Evolutionary conservation across 108 stramenopile species (phyloP), one percentile per base, ranked within the genome.

Genomic region (Fistulifera solaris): DNA sequence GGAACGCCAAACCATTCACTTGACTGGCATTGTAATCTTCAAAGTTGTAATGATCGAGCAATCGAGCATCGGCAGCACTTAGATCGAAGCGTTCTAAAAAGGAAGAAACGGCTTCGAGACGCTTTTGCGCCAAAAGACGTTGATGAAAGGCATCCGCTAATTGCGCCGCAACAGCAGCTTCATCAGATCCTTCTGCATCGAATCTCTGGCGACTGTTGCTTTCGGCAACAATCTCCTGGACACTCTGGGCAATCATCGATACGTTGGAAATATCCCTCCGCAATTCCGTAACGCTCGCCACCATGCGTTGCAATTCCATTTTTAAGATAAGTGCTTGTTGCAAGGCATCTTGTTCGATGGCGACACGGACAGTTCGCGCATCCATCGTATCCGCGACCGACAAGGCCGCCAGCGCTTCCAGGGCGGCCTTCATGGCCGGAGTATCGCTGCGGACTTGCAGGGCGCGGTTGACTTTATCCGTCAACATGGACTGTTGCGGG

Each of bases 41-140:
- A 65, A 87, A 92, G 21, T 72, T 59, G 56, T 81, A 92, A 51
- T 72, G 70, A 52, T 87, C 86, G 43, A 92, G 62, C 10, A 92
- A 50, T 25, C 66, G 61, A n/a, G 81, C 71, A 59, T 92, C 86
- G 39, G 81, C 65, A 21, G 81, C 80, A 21, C 65, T 58, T n/a
- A 92, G 54, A 71, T 92, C 82, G 43, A 85, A 92, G 41, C 81
- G 81, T 56, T 92, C 85, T 56, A 92, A 57, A 68, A 91, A 92
- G 18, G 67, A 62, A 44, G 83, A 59, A 0, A 92, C 80, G 25
- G 81, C 70, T 28, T 72, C 70, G 11, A 75, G 57, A 27, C 85
- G 67, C 18, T 69, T 54, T 13, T 54, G 45, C 1, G 85, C 78
- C 16, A 62, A 51, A 39, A 72, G 51, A 1, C 81, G 63, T 16